Evolutionary conservation across 768 basidiomycete genomes (phyloP), one percentile per base, ranked within the genome.

Genomic region (Auriscalpium orientale): DNA sequence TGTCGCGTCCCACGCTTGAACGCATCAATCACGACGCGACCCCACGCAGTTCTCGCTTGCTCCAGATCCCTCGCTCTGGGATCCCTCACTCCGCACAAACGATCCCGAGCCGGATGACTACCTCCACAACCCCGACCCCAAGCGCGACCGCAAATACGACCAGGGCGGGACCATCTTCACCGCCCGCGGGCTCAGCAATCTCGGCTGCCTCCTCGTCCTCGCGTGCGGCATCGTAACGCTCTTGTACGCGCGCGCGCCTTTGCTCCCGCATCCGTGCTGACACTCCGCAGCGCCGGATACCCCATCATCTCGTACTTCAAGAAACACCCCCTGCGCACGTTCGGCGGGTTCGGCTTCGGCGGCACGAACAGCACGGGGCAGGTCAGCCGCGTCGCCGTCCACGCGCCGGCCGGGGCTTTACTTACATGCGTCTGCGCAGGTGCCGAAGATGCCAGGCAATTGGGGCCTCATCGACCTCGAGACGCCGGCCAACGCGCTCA

Each of bases 401-500:
- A 22, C 9, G 12, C 28, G 28, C 51, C 35, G 11, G 11, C 7
- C 21, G n/a, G 22, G 12, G 38, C 37, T 22, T 38, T 49, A 47
- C 52, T 36, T 56, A 33, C 34, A n/a, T n/a, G n/a, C n/a, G 15
- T 45, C 34, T 10, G 46, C n/a, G 33, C 11, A 90, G 79, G 73
- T 91, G 3, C 89, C 90, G 4, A 67, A 73, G 43, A 77, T 89
- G 5, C 45, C 3, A 8, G 36, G 44, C 18, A 43, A 3, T 51
- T 67, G 78, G 67, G 77, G 76, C 49, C 79, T 83, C 54, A 79
- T 83, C 65, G 84, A 84, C 65, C 52, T 75, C 34, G 75, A 85
- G 58, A 85, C 82, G 0, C 80, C 93, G 2, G 58, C 74, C 54
- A 75, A 78, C 0, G 86, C 73, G 10, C 76, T 81, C 71, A 72